Percentiles rank a stretch among this genome's conserved stretches.
phyloP scores from a whole-genome alignment of 192 early-diverging fungal species.

The Glomus cerebriforme region DNA sequence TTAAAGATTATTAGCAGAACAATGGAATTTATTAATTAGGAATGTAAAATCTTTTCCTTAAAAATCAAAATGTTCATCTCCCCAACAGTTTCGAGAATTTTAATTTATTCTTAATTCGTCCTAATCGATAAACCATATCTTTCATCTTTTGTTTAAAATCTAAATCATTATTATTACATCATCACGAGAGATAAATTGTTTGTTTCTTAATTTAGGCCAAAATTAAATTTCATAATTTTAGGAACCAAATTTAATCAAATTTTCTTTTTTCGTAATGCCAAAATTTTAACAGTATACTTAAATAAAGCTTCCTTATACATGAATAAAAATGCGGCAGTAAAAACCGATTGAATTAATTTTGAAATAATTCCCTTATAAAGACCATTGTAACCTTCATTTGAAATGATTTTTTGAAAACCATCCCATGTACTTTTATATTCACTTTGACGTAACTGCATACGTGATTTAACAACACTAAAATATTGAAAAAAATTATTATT shows the following conservation, averaged over 20 bases:
- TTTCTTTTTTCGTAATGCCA: slow-evolving; percentile 14
- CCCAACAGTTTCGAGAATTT: not conserved
- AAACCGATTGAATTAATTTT: slow-evolving; percentile 94
- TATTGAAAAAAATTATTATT: not conserved
- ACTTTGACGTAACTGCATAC: slow-evolving; percentile 95
- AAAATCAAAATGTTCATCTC: not conserved
- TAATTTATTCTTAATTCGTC: not conserved
- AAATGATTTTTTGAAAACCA: slow-evolving; percentile 91
- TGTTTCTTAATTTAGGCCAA: not conserved
- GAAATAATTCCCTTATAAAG: slow-evolving; percentile 90
- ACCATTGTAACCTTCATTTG: slow-evolving; percentile 83
- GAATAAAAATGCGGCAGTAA: slow-evolving; percentile 96
- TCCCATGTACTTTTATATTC: slow-evolving; percentile 83
- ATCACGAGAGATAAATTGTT: too few species aligned
- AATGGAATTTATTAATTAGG: not conserved
- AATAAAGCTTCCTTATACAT: slow-evolving; percentile 86
- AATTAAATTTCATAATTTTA: not conserved
- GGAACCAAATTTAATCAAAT: not conserved
- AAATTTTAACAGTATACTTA: slow-evolving; percentile 58
- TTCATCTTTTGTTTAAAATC: too few species aligned
- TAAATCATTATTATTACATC: too few species aligned
- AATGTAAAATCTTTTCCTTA: not conserved
- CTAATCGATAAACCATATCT: too few species aligned
- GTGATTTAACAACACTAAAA: slow-evolving; percentile 86
- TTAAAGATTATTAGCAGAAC: not conserved